Evolutionary conservation across 345 rosid species (phyloP), one percentile per base, ranked within the genome.

Genomic region (Conringia planisiliqua): DNA sequence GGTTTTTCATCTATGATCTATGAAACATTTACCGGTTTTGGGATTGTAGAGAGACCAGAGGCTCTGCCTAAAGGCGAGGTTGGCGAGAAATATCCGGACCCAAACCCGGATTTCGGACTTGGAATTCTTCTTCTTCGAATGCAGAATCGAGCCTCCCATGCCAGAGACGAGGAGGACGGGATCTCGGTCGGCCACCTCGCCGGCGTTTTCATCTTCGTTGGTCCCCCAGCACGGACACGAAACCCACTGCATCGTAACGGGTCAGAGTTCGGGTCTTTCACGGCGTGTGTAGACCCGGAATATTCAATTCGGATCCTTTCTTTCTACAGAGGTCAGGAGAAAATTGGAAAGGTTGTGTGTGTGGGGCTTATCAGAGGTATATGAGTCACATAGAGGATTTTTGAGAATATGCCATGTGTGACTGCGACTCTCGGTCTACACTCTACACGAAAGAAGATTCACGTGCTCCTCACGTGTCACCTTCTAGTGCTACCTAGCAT

Each of bases 41-140:
- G 89, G 94, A 79, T 92, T 92, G 44, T 88, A 88, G 13, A 86
- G 79, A 78, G 97, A 92, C 97, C 97, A 92, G 3, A 90, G 66
- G 68, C 58, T 86, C 76, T 84, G 90, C 84, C 72, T 87, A 81
- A 92, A 92, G 78, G 88, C 92, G 78, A 88, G 78, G 60, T 88
- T 94, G 7, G 97, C 93, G 3, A 90, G 79, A 22, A 90, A 85
- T 20, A 90, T 81, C 47, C 98, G 89, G 50, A 90, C 96, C 98
- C 98, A 92, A 39, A 87, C 98, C 55, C 94, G 92, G 60, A 83
- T 78, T 79, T 84, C 75, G 54, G 75, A 62, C 36, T 91, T 89
- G 17, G 69, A 46, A 33, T 65, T 76, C 77, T 90, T 92, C 82
- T 90, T 92, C 52, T 50, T 88, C 3, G 98, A 86, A 77, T 86